These are phyloP conservation scores for Phytophthora meadii DNA, from an alignment of 352 stramenopile genomes.

Conservation along the genomic window DNA sequence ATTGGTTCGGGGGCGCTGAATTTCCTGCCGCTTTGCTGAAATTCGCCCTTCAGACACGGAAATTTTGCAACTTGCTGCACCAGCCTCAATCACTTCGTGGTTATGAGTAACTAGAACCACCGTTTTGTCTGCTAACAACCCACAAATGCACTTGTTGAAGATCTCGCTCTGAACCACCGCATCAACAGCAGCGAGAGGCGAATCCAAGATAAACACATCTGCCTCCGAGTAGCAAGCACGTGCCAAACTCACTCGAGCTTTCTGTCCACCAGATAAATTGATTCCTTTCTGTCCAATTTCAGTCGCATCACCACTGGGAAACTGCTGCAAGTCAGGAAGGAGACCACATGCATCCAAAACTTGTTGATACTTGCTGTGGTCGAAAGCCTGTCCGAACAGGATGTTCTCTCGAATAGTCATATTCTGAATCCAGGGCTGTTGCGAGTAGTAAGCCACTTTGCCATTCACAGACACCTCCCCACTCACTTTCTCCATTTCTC, in stretches of 20 bases:
- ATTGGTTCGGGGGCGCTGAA: constrained; percentile 5
- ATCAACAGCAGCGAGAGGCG: constrained; percentile 93
- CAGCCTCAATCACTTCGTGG: constrained; percentile 59
- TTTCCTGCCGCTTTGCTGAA: constrained; percentile 13
- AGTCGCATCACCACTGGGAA: constrained; percentile 88
- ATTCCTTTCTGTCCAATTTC: constrained; percentile 96
- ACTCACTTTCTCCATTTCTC: constrained; percentile 84
- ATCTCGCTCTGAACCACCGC: constrained; percentile 92
- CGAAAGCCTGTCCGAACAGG: constrained; percentile 84
- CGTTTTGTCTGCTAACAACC: constrained; percentile 52
- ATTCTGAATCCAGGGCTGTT: constrained; percentile 95
- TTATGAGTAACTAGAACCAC: constrained; percentile 93
- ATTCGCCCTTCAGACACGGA: constrained; percentile 32
- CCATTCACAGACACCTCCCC: constrained; percentile 54
- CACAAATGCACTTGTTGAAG: constrained; percentile 66
- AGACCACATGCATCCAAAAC: constrained; percentile 84
- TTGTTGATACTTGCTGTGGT: constrained; percentile 49
- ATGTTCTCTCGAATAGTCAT: constrained; percentile 94
- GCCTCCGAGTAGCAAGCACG: constrained; percentile 68
- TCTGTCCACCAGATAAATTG: constrained; percentile 95
- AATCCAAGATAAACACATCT: constrained; percentile 89
- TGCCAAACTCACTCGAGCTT: constrained; percentile 74
- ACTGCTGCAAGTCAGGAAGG: constrained; percentile 80
- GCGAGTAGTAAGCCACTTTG: constrained; percentile 71
- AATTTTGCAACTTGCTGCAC: constrained; percentile 36